Evolutionary conservation across 1,284 basidiomycete genomes (phyloP), one percentile per base, ranked within the genome.

Genomic region (Ustilago trichophora): DNA sequence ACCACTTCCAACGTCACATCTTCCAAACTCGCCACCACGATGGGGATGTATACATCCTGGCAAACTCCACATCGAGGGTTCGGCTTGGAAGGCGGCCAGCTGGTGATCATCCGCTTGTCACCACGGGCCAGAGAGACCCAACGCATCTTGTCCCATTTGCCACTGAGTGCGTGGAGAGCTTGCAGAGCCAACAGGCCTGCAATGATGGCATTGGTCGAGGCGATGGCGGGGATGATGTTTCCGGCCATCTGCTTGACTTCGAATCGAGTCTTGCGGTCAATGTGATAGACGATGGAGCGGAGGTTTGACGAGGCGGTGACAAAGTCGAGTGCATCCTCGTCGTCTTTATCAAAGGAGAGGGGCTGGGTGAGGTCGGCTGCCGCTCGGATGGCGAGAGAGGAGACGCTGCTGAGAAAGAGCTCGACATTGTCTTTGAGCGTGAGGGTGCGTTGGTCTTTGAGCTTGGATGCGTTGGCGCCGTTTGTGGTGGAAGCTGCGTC

Each of bases 241-340:
- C 96, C 95, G 0, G 96, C 96, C 91, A 98, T 98, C 84, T 98
- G 93, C 93, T 98, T 98, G 49, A 98, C 89, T 80, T 98, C 90
- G 89, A 96, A 99, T 9, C 93, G 87, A 3, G 93, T 97, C 84
- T 95, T 93, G 9, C 87, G 86, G 21, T 73, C 72, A 42, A 99
- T 99, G 6, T 89, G 89, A 81, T 98, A 98, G 0, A 93, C 91
- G 6, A 87, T 87, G 0, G 92, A 91, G 5, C 95, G 89, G 33
- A 99, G 85, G 83, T 99, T 99, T 6, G 93, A 90, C 0, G 93
- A 88, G 3, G 95, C 91, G 0, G 93, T 92, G 27, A 98, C 94
- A 80, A 99, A 98, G 82, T 98, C 92, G 10, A 99, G 87, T 0
- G 93, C 91, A 74, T 98, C 94, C 33, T 93, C 91, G 77, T 98